Percentiles rank a stretch among this genome's conserved stretches.
These are phyloP conservation scores for Penicillium nucicola DNA, from an alignment of 495 filamentous ascomycete genomes.

Conservation along the genomic window DNA sequence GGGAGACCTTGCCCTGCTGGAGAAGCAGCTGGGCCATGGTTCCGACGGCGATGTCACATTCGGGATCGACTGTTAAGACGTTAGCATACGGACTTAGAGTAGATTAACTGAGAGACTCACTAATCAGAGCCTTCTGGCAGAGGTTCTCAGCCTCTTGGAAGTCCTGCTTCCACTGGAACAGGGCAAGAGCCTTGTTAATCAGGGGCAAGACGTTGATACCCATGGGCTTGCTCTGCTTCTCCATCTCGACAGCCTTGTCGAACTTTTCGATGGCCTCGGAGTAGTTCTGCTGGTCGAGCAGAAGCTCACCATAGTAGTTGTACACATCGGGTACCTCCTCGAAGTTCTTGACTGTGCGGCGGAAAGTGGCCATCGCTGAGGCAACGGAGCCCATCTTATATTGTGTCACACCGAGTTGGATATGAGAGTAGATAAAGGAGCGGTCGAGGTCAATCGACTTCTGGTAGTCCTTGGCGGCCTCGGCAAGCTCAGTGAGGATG, in stretches of 20 bases:
- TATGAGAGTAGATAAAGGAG: conserved; percentile 98
- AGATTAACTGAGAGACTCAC: conserved; percentile 53
- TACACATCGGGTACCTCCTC: conserved; percentile 95
- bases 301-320: conserved; percentile 99
- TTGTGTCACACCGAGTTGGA: conserved; percentile 98
- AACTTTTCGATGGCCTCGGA: conserved; percentile 97
- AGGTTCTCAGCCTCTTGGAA: conserved; percentile 92
- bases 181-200: conserved; percentile 95
- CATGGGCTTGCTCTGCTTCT: conserved; percentile 87
- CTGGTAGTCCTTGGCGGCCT: conserved; percentile 97
- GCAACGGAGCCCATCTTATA: conserved; percentile 99
- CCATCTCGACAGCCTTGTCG: conserved; percentile 95
- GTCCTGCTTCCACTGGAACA: conserved; percentile 98
- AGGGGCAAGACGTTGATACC: conserved; percentile 96
- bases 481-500: conserved; percentile 87
- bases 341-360: conserved; percentile 97
- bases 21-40: conserved; percentile 99
- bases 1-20: conserved; percentile 94
- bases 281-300: conserved; percentile 94
- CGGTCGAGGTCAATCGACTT: conserved; percentile 96
- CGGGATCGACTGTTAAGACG: conserved; percentile 78
- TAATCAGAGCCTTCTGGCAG: conserved; percentile 95
- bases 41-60: conserved; percentile 97
- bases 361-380: conserved; percentile 97
- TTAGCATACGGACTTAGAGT: conserved; percentile 6